These are phyloP conservation scores for Quillaja saponaria DNA, from an alignment of 306 rosid species.

Conservation along the genomic window DNA sequence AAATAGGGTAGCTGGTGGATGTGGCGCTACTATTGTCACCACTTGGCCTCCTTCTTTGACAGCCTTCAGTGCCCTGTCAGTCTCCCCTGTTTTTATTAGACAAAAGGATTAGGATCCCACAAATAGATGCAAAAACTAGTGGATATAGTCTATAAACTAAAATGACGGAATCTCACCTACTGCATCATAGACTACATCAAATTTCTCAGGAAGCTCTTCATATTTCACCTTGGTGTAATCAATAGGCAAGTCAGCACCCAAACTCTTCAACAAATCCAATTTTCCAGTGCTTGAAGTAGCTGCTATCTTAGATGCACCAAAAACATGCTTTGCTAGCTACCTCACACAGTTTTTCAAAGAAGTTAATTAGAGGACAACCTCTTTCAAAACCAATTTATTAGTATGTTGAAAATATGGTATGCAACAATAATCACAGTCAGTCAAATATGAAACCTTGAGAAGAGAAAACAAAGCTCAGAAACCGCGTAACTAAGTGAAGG, in stretches of 20 bases:
- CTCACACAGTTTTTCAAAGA: not conserved
- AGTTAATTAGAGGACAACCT: not conserved
- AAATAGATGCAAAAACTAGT: not conserved
- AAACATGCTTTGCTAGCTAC: slow-evolving; percentile 70
- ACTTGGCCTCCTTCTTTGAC: slow-evolving; percentile 67
- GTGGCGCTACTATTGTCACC: slow-evolving; percentile 46
- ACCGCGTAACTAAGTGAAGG: not conserved
- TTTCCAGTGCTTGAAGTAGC: slow-evolving; percentile 67
- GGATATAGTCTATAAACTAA: not conserved
- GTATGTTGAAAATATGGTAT: too few species aligned
- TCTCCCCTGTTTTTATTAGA: slow-evolving; percentile 39
- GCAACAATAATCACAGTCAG: too few species aligned
- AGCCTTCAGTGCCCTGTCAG: slow-evolving; percentile 51
- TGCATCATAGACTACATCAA: slow-evolving; percentile 65
- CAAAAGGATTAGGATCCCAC: not conserved
- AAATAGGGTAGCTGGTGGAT: slow-evolving; percentile 39
- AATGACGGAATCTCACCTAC: slow-evolving; percentile 46
- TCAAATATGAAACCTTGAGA: too few species aligned
- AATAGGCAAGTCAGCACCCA: slow-evolving; percentile 62
- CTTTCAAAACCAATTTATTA: not conserved
- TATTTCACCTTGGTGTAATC: slow-evolving; percentile 63
- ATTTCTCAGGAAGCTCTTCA: slow-evolving; percentile 61
- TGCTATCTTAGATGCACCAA: slow-evolving; percentile 62
- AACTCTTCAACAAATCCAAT: slow-evolving; percentile 47
- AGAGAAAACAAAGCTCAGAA: not conserved